Evolutionary conservation across 768 basidiomycete species (phyloP).

Genomic region (Mycena amicta): DNA sequence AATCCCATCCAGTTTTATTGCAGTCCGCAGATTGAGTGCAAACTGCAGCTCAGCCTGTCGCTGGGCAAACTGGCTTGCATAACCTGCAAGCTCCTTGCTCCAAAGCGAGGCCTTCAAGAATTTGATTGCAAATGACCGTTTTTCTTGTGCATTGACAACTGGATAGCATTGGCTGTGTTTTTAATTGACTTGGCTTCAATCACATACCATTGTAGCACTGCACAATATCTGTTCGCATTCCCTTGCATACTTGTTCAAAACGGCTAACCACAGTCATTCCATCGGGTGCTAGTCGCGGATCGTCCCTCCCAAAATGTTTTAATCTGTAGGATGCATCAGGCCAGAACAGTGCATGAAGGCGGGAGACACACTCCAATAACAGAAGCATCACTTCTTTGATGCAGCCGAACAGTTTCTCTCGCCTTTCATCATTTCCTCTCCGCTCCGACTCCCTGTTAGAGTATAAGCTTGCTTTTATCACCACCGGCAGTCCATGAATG

Average conservation of each 20-base stretch:
- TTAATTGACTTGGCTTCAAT: not conserved
- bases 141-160: not conserved
- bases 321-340: not conserved
- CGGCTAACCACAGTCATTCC: not conserved
- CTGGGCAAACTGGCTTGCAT: not conserved
- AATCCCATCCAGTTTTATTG: not conserved
- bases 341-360: not conserved
- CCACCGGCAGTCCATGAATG: not conserved
- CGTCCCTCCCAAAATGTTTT: not conserved
- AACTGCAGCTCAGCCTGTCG: not conserved
- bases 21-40: not conserved
- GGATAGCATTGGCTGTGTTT: not conserved
- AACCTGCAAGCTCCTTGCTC: not conserved
- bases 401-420: not conserved
- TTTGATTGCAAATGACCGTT: not conserved
- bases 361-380: not conserved
- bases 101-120: not conserved
- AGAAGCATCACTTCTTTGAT: conserved; percentile 6
- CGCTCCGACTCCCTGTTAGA: not conserved
- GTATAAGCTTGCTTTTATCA: not conserved
- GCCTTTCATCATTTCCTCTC: not conserved
- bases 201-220: not conserved
- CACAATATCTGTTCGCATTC: not conserved
- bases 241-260: not conserved
- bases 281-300: not conserved